Base-by-base conservation (phyloP, 768 basidiomycete species). In the Naganishia onofrii region DNA sequence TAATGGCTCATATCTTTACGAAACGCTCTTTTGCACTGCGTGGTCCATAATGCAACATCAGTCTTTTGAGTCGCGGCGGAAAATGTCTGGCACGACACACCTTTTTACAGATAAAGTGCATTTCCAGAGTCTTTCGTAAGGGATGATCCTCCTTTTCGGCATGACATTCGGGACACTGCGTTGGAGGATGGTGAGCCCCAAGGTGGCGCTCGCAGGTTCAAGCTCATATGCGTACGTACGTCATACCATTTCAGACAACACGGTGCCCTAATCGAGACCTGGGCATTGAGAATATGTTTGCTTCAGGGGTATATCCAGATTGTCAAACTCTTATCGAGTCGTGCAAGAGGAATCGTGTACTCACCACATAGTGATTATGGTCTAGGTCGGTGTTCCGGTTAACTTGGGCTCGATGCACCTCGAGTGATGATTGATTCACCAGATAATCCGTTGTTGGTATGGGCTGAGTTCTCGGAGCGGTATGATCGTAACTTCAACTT, bases 171-270 rank as follows among this genome's bases (percentile, higher is more conserved):
- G 93, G 84, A 77, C 95, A 98, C 84, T 84, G 70, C 12, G 42
- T 26, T 32, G 1, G 56, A 34, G 15, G n/a, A 8, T 26, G 42
- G 42, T 42, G 42, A 42, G 42, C 7, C 15, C 13, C 42, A 8
- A 42, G 42, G 13, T 15, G 42, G 15, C 42, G 42, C 9, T 15
- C 42, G 15, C 15, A 42, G 13, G 42, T 42, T 42, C 42, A 42
- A 42, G 46, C 0, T 34, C 1, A 10, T 42, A 77, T n/a, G n/a
- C n/a, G n/a, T n/a, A n/a, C 82, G 74, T 58, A 82, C 83, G 67
- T 99, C 96, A 78, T 87, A 98, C 94, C 95, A 99, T 76, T 88
- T 89, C 81, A 91, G 90, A 87, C 96, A 98, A 82, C 96, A 98
- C 3, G 94, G 93, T 5, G 95, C 92, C 31, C 95, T 89, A 74